Base-by-base conservation (phyloP, 768 basidiomycete species). In the Suillus subalutaceus region DNA sequence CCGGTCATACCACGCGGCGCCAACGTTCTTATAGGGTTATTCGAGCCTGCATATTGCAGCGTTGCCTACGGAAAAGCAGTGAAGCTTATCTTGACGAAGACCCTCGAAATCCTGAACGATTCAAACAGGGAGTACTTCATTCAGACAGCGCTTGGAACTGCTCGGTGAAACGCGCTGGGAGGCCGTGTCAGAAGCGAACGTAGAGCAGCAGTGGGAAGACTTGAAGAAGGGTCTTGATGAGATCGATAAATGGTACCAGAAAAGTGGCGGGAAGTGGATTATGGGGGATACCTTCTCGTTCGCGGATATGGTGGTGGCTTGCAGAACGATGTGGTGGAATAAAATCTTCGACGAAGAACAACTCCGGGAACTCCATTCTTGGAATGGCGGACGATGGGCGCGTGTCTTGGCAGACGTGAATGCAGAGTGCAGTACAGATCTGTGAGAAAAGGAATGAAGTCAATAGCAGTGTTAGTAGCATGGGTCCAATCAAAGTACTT, bases 251-350 rank as follows among this genome's bases (percentile, higher is more conserved):
- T 61, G 60, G 44, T 61, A 61, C 44, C 40, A 50, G 43, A 64
- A 64, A 57, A 40, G 63, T 64, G 55, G 37, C 6, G 63, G 63
- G 10, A 64, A 64, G 63, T 64, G 63, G 63, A 38, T 64, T 38
- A 26, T 62, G 55, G 63, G 63, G 7, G 46, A 64, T 26, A 62
- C 63, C 20, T 57, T 64, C 38, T 64, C 63, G 9, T 64, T 37
- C 15, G 63, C 63, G 15, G 63, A 64, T 60, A 60, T 64, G 38
- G 35, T 64, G 30, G 41, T 59, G 38, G 63, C 59, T 62, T 62
- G 35, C 40, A 62, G 64, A 26, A 43, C 37, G 1, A 43, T 63
- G 12, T 65, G 64, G 64, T 65, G 35, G 61, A 65, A 50, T 8
- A 26, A 6, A 13, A 43, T 65, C 18, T 46, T 65, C 12, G 62